A percentile compares a stretch with the other conserved stretches of the same genome.
Conservation (phyloP, 2,329 filamentous ascomycete genomes). For the Aureobasidium sp. region DNA sequence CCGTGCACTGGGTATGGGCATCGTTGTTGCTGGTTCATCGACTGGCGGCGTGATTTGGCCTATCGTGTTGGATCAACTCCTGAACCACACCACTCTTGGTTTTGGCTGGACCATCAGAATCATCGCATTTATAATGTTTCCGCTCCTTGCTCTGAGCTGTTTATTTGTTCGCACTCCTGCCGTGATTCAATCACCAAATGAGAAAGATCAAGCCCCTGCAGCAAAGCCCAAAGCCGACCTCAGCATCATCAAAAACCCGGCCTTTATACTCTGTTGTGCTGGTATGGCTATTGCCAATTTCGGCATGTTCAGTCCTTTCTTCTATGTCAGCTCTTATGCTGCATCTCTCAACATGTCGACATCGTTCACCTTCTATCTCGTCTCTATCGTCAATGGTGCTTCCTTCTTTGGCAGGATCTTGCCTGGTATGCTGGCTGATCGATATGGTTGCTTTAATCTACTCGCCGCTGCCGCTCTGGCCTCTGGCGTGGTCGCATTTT, state of each 20-base stretch:
- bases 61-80: conserved; percentile 40
- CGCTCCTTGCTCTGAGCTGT: conserved; percentile 32
- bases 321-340: conserved; percentile 34
- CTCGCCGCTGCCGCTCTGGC: conserved; percentile 31
- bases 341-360: conserved; percentile 24
- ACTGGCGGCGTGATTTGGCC: conserved; percentile 48
- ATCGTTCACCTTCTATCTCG: conserved; percentile 54
- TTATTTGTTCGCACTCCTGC: not conserved
- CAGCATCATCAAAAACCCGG: conserved; percentile 18
- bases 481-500: conserved; percentile 31
- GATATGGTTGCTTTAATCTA: conserved; percentile 36
- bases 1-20: conserved; percentile 40
- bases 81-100: conserved; percentile 40
- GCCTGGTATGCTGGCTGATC: conserved; percentile 41
- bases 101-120: conserved; percentile 49
- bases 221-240: conserved; percentile 18
- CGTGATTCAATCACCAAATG: not conserved
- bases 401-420: conserved; percentile 48
- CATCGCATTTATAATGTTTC: conserved; percentile 45
- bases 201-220: not conserved
- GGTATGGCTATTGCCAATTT: conserved; percentile 22
- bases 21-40: conserved; percentile 42
- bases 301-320: conserved; percentile 32
- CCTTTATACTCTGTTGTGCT: conserved; percentile 22
- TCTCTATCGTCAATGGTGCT: conserved; percentile 58